phyloP scores from a whole-genome alignment of 1,284 basidiomycete genomes.

The Ganoderma lingzhi region DNA sequence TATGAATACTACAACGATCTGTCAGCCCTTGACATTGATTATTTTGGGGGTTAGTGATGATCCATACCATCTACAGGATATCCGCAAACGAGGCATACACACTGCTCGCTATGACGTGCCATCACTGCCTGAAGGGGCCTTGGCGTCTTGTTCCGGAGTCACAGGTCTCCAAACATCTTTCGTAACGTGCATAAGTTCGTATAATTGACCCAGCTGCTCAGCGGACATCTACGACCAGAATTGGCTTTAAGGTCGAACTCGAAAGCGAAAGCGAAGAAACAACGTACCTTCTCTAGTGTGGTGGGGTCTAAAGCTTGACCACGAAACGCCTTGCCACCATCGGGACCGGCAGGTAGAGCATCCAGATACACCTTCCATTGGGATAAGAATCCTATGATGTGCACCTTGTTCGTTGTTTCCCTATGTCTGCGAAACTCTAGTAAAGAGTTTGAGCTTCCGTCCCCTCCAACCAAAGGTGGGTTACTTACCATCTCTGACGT shows the following conservation, averaged over 20 bases:
- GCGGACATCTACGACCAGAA: constrained; percentile 73
- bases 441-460: background rate
- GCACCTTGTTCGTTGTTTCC: constrained; percentile 82
- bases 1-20: background rate
- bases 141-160: constrained; percentile 30
- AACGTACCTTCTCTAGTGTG: constrained; percentile 79
- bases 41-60: background rate
- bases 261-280: constrained; percentile 24
- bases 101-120: constrained; percentile 17
- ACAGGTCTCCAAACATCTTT: constrained; percentile 85
- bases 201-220: constrained; percentile 92
- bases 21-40: background rate
- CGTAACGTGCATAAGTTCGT: constrained; percentile 91
- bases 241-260: background rate
- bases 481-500: constrained; percentile 81
- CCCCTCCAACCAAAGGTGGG: background rate
- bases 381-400: constrained; percentile 92
- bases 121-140: background rate
- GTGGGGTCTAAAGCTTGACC: constrained; percentile 81
- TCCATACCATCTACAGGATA: background rate
- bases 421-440: constrained; percentile 87
- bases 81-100: background rate
- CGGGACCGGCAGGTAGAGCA: constrained; percentile 58
- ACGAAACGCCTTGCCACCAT: constrained; percentile 53
- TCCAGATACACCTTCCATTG: constrained; percentile 95